Base-by-base conservation (phyloP, 2,329 filamentous ascomycete species). In the Aspergillus quadrilineatus region DNA sequence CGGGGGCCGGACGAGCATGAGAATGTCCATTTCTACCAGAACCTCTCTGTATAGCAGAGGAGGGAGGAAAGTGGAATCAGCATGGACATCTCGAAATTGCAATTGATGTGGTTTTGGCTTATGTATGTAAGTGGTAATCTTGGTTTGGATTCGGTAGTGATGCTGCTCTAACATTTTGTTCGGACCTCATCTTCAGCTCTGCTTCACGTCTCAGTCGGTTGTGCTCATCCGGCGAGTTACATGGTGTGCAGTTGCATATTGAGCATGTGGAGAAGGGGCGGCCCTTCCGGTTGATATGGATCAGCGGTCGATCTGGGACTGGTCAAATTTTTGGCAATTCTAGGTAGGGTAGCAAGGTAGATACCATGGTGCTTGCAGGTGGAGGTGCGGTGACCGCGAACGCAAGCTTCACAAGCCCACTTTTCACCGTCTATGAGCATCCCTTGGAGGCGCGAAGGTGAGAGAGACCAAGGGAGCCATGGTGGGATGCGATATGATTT, bases 211-310 rank as follows among this genome's bases (percentile, higher is more conserved):
- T 70, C 41, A 67, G 61, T 51, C 93, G 94, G 70, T 92, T 84
- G 74, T 97, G 93, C 61, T 93, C 89, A 41, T 90, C 87, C 65
- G 92, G 90, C 70, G 90, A 91, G 80, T 96, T 95, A 77, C 93
- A 92, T 78, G 94, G 89, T 56, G 89, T 86, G 72, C 92, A 62
- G 34, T 70, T 90, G 78, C 93, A 97, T 76, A 97, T 91, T 64
- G 90, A 86, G 77, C 93, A 97, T 84, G 97, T 92, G 64, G 93
- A 95, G 64, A 97, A 92, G 50, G 93, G 93, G 61, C 93, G 89
- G 68, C 93, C 93, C 79, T 97, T 97, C 74, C 96, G 95, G 77
- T 95, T 94, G 79, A 97, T 96, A 74, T 95, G 91, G 69, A 91
- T 89, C 62, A 97, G 83, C 62, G 90, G 90, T 68, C 92, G 90